phyloP scores from a whole-genome alignment of 2,329 filamentous ascomycete species.

The Emmonsiellopsis sp. region DNA sequence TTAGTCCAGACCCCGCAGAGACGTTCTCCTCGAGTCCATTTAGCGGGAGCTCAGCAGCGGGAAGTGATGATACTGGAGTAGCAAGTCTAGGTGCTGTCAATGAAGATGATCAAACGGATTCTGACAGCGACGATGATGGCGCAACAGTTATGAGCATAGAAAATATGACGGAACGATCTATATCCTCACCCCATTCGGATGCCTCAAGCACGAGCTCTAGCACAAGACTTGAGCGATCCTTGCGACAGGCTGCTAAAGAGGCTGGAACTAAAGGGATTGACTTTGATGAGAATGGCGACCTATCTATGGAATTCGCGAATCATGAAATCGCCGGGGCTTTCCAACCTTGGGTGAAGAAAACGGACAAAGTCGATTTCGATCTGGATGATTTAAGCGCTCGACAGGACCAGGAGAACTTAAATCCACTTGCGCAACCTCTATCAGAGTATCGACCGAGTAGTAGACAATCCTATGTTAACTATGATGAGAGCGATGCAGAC shows the following conservation, averaged over 20 bases:
- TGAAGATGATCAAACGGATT: conserved; percentile 42
- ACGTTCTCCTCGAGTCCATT: conserved; percentile 69
- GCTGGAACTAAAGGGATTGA: conserved; percentile 65
- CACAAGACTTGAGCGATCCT: conserved; percentile 63
- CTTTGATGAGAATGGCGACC: conserved; percentile 53
- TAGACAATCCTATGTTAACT: conserved; percentile 32
- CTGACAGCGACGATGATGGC: conserved; percentile 52
- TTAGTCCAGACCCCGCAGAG: conserved; percentile 56
- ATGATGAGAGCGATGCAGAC: conserved; percentile 46
- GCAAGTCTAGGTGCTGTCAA: conserved; percentile 29
- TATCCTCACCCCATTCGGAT: conserved; percentile 51
- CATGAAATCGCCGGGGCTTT: conserved; percentile 45
- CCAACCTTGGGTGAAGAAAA: conserved; percentile 38
- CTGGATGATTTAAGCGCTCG: conserved; percentile 32
- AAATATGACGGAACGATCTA: conserved; percentile 61
- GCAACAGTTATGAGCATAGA: conserved; percentile 77
- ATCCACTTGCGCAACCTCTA: conserved; percentile 20
- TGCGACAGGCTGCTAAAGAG: conserved; percentile 63
- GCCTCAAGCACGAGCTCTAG: conserved; percentile 55
- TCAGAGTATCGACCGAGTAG: conserved; percentile 8
- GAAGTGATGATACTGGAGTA: conserved; percentile 35
- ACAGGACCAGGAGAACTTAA: conserved; percentile 37
- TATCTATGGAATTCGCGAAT: conserved; percentile 70
- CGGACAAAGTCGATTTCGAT: conserved; percentile 31
- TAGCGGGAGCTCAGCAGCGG: conserved; percentile 48